phyloP scores from a whole-genome alignment of 352 stramenopile species.

The Globisporangium emineosum region DNA sequence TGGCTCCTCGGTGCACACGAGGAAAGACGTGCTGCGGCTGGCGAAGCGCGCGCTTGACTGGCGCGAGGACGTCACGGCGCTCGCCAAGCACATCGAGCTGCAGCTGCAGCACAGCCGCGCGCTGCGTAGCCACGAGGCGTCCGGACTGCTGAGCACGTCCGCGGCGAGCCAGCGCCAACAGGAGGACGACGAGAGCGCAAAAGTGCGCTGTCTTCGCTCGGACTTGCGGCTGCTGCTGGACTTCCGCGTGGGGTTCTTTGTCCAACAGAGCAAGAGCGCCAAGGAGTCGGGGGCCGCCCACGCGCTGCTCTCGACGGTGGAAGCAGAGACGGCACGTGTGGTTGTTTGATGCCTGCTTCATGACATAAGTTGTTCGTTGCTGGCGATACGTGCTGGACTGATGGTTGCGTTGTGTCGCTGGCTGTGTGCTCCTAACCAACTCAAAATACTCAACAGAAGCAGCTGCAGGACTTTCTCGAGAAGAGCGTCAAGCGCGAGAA shows the following conservation, averaged over 20 bases:
- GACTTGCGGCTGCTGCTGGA: constrained; percentile 60
- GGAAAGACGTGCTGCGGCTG: constrained; percentile 47
- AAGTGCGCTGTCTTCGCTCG: constrained; percentile 51
- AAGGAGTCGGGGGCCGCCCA: constrained; percentile 18
- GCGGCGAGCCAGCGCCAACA: constrained; percentile 33
- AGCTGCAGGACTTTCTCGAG: constrained; percentile 57
- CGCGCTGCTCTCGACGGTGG: constrained; percentile 15
- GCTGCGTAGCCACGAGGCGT: constrained; percentile 50
- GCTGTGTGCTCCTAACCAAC: too few relatives aligned
- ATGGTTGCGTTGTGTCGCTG: too few relatives aligned
- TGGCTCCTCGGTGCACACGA: constrained; percentile 15
- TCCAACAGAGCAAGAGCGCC: constrained; percentile 17
- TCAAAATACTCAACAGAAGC: constrained; percentile 28
- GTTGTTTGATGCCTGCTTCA: not conserved
- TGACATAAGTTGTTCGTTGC: too few relatives aligned
- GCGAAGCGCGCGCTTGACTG: constrained; percentile 58
- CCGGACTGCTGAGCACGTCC: constrained; percentile 43
- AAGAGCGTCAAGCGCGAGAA: constrained; percentile 66
- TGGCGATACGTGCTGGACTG: too few relatives aligned
- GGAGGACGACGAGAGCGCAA: constrained; percentile 48
- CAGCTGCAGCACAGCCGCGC: constrained; percentile 71
- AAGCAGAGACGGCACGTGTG: constrained; percentile 38
- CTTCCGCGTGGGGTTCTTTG: constrained; percentile 46
- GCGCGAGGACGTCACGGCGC: constrained; percentile 63
- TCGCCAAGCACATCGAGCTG: constrained; percentile 71